Percentiles rank a stretch among this genome's conserved stretches.
These are phyloP conservation scores for Talaromyces sp. DNA, from an alignment of 2,329 filamentous ascomycete genomes.

Conservation along the genomic window DNA sequence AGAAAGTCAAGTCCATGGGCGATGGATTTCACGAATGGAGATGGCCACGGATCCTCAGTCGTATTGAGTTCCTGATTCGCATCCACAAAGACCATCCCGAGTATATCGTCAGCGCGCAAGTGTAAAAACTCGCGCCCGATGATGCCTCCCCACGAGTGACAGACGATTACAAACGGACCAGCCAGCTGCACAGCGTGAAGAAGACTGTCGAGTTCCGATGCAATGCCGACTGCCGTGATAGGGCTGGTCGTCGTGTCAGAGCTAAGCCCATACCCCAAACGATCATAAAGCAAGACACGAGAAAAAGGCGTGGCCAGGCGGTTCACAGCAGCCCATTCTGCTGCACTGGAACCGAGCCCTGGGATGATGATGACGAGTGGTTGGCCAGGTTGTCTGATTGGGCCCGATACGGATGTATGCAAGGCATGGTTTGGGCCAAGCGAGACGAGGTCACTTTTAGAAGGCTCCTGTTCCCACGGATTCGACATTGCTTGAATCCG, in stretches of 20 bases:
- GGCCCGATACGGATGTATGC: conserved; percentile 17
- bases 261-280: conserved; percentile 19
- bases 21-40: not conserved
- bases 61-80: conserved; percentile 15
- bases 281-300: conserved; percentile 20
- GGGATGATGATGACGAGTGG: conserved; percentile 20
- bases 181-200: conserved; percentile 9
- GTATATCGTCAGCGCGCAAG: conserved; percentile 6
- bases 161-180: conserved; percentile 14
- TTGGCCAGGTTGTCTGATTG: conserved; percentile 15
- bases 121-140: conserved; percentile 15
- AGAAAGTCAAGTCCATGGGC: not conserved
- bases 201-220: conserved; percentile 14
- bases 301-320: conserved; percentile 16
- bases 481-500: conserved; percentile 1
- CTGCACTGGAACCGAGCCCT: conserved; percentile 17
- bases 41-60: conserved; percentile 1
- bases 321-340: conserved; percentile 19
- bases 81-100: conserved; percentile 15
- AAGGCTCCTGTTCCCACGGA: conserved; percentile 5
- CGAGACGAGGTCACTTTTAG: conserved; percentile 14
- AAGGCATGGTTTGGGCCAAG: conserved; percentile 17
- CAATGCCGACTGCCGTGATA: conserved; percentile 15
- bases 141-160: conserved; percentile 17
- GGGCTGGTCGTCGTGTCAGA: conserved; percentile 4